Base-by-base conservation (phyloP, 352 stramenopile species). In the Globisporangium cederbergense region DNA sequence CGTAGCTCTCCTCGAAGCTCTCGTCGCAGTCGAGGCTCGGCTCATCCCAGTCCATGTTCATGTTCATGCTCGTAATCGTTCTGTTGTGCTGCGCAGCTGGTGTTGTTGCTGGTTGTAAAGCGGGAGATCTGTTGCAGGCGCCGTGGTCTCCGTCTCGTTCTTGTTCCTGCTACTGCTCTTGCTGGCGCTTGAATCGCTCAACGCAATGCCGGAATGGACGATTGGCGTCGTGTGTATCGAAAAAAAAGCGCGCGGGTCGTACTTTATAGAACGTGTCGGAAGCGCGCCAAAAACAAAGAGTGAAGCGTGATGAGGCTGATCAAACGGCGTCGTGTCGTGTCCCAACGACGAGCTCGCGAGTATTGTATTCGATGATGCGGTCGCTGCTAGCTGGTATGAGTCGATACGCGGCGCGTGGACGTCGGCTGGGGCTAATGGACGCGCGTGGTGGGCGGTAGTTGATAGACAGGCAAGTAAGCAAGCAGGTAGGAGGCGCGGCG, bases 11-110 rank as follows among this genome's bases (percentile, higher is more conserved):
- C 67, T 91, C 86, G 38, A 95, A 78, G 67, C 83, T 80, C 80
- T 95, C 86, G 64, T 95, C 80, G 73, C 85, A 94, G 54, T 81
- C 81, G 65, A 94, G 85, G 54, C 59, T 70, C 66, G 66, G 70
- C 58, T 75, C 73, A 68, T 89, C 74, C 73, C 81, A 89, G 59
- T 89, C 78, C 73, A 83, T 91, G 22, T 36, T 59, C 73, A 83
- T 91, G 22, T 36, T 59, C 22, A 32, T 65, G 36, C 28, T 56
- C 3, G 18, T 57, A 14, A 25, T 51, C 46, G 46, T 32, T 45
- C 16, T 22, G 22, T 38, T 1, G n/a, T 51, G 34, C 20, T 28
- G 36, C 5, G 34, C 10, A 32, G 38, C 8, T 60, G 54, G 8
- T 62, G 14, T 13, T 62, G 57, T 6, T 36, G 34, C 28, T 51